These are phyloP conservation scores for Pterulicium gracile DNA, from an alignment of 1,284 basidiomycete species.

Conservation along the genomic window DNA sequence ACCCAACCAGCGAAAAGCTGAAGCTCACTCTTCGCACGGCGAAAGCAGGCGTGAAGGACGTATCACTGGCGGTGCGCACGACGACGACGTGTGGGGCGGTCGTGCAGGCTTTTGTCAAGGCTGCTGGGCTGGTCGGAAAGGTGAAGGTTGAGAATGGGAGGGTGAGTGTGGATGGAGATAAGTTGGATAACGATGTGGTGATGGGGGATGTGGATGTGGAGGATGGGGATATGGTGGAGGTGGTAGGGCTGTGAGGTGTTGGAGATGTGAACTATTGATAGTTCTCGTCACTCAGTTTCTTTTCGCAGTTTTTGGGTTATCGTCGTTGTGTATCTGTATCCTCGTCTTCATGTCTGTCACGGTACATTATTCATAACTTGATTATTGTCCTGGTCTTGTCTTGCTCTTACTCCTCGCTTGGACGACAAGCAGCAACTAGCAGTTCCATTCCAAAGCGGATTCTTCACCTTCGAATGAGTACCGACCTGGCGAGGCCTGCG, in stretches of 20 bases:
- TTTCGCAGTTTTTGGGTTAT: not conserved
- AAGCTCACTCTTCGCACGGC: not conserved
- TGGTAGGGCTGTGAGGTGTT: slow-evolving; percentile 42
- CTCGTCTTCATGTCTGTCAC: no score
- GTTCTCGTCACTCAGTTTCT: not conserved
- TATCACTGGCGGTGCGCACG: slow-evolving; percentile 55
- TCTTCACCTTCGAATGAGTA: no score
- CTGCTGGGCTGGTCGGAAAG: slow-evolving; percentile 35
- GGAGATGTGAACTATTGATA: not conserved
- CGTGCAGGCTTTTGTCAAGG: slow-evolving; percentile 59
- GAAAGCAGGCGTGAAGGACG: slow-evolving; percentile 26
- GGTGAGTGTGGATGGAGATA: slow-evolving; percentile 59
- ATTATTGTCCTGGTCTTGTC: no score
- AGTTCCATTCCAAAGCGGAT: no score
- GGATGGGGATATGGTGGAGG: slow-evolving; percentile 67
- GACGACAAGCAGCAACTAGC: no score
- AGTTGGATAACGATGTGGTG: slow-evolving; percentile 38
- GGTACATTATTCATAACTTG: no score
- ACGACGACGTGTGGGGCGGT: slow-evolving; percentile 67
- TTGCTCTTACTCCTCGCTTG: no score
- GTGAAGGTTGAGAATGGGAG: slow-evolving; percentile 29
- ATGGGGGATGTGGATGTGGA: slow-evolving; percentile 61
- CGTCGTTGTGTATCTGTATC: not conserved
- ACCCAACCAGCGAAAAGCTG: not conserved
- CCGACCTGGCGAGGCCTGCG: no score